Evolutionary conservation across 345 rosid genomes (phyloP), one percentile per base, ranked within the genome.

Genomic region (Sisymbrium altissimum): DNA sequence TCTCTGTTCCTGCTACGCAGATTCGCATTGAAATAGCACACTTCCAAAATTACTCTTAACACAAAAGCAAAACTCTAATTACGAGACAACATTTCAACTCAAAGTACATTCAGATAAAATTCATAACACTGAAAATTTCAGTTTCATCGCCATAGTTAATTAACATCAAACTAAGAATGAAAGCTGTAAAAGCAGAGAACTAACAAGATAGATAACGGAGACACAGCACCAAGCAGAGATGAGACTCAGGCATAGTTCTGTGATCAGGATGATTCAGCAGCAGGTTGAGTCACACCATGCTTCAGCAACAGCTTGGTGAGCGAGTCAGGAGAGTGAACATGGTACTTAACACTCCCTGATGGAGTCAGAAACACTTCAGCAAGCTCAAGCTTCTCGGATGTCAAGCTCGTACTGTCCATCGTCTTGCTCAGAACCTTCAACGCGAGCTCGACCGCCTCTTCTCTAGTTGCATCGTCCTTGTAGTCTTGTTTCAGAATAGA

Each of bases 321-420:
- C 11, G 93, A 58, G 27, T 88, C 97, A 0, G 98, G 82, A 0
- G 96, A 85, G 85, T 90, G 87, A 35, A 88, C 92, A 80, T 88
- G 97, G 81, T 94, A 94, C 86, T 87, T 94, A 68, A 92, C 97
- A 35, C 59, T 80, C 19, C 97, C 96, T 0, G 96, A 79, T 27
- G 98, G 97, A 10, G 86, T 74, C 43, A 91, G 82, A 71, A 73
- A 94, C 56, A 94, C 87, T 73, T 94, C 98, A 4, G 97, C 90
- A 70, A 94, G 81, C 76, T 94, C 98, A 30, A 94, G 97, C 87
- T 92, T 94, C 50, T 94, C 98, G 0, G 97, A 88, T 63, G 97
- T 89, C 58, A 92, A 93, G 78, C 95, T 94, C 4, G 98, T 91
- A 74, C 98, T 94, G 81, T 94, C 98, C 98, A 94, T 94, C 5